Conservation (phyloP, 2,329 filamentous ascomycete genomes). For the Dothiorella sarmentorum region DNA sequence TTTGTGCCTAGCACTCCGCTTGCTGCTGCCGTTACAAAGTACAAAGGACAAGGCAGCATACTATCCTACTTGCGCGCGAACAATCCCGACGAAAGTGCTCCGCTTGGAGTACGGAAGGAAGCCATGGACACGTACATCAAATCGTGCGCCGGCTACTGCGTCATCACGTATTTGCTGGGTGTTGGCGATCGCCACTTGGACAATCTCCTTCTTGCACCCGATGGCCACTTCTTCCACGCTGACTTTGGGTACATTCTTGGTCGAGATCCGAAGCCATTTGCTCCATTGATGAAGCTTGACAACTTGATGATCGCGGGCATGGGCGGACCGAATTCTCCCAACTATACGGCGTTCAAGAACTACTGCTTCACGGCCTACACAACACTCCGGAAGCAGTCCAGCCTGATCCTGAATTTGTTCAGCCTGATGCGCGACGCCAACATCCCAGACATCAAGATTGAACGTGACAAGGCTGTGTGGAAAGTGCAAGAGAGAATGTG, state of each 20-base stretch:
- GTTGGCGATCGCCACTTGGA: conserved; percentile 95
- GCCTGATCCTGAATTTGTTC: conserved; percentile 91
- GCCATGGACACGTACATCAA: conserved; percentile 93
- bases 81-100: conserved; percentile 79
- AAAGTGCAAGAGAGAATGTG: conserved; percentile 96
- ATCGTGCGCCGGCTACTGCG: conserved; percentile 95
- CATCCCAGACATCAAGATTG: conserved; percentile 89
- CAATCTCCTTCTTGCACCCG: conserved; percentile 85
- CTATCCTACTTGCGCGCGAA: conserved; percentile 83
- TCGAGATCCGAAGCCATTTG: conserved; percentile 94
- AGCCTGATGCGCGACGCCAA: conserved; percentile 97
- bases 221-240: conserved; percentile 95
- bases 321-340: conserved; percentile 76
- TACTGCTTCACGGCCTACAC: conserved; percentile 96
- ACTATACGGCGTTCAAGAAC: conserved; percentile 87
- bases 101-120: conserved; percentile 84
- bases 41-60: conserved; percentile 59
- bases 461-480: conserved; percentile 87
- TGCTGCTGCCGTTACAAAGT: conserved; percentile 78
- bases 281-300: conserved; percentile 92
- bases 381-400: conserved; percentile 82
- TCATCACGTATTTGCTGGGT: conserved; percentile 95
- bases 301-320: conserved; percentile 99
- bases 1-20: conserved; percentile 86
- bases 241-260: conserved; percentile 98